Conservation (phyloP, 176 grass and related monocot genomes). For the Carex littledalei region DNA sequence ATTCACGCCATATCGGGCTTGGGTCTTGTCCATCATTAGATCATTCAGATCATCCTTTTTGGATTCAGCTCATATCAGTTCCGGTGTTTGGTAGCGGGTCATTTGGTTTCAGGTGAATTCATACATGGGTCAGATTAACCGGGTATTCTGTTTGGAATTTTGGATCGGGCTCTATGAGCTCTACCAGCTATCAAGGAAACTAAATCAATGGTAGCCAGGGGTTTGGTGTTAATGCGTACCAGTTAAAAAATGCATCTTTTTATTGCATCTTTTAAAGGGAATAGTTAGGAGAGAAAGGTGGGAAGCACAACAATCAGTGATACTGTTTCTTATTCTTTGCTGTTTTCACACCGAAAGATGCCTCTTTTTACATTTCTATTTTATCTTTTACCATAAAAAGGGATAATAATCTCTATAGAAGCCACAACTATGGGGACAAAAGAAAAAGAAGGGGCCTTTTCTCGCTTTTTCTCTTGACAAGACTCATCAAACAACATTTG, state of each 20-base stretch:
- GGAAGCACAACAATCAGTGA: not conserved
- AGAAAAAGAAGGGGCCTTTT: conserved; percentile 33
- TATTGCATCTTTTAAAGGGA: not conserved
- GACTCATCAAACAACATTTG: conserved; percentile 28
- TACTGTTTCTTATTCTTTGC: conserved; percentile 15
- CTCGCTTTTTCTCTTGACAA: conserved; percentile 47
- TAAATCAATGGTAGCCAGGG: not conserved
- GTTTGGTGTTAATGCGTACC: not conserved
- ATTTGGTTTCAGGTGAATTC: not conserved
- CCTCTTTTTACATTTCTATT: conserved; percentile 14
- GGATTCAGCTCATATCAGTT: not conserved
- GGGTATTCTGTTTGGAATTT: not conserved
- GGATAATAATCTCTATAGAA: conserved; percentile 24
- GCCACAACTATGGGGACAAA: conserved; percentile 36
- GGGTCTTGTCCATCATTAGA: not conserved
- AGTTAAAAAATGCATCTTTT: not conserved
- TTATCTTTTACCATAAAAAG: conserved; percentile 20
- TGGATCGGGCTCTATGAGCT: not conserved
- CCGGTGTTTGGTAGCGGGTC: not conserved
- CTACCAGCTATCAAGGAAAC: not conserved
- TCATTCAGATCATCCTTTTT: not conserved
- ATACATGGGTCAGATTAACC: not conserved
- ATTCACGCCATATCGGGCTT: not conserved
- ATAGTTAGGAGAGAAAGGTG: not conserved
- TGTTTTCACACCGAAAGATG: conserved; percentile 17